Percentiles rank a stretch among this genome's conserved stretches.
Conservation (phyloP, 768 basidiomycete genomes). For the Lactifluus pinguis region DNA sequence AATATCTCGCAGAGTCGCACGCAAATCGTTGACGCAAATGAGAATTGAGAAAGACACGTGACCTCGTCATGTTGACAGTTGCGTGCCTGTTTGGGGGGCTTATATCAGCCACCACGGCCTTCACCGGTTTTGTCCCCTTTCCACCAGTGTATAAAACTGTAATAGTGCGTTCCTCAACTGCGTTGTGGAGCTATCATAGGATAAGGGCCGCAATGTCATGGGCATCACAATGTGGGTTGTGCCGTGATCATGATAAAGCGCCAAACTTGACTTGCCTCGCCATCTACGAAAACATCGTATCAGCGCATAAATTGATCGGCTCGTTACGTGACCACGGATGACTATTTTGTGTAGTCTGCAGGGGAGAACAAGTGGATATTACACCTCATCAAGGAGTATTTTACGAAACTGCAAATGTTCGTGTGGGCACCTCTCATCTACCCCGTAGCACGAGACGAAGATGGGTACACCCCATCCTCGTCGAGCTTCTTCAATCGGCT, state of each 20-base stretch:
- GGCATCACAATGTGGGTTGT: too few relatives aligned
- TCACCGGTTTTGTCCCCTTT: too few relatives aligned
- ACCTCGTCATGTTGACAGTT: too few relatives aligned
- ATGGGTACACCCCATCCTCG: not conserved
- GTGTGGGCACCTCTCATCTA: conserved; percentile 14
- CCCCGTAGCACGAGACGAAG: not conserved
- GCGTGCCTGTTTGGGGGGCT: too few relatives aligned
- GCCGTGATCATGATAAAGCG: conserved; percentile 2
- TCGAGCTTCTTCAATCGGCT: conserved; percentile 16
- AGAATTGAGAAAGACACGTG: too few relatives aligned
- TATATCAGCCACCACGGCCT: too few relatives aligned
- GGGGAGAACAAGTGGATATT: conserved; percentile 17
- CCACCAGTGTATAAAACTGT: too few relatives aligned
- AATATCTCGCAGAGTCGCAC: too few relatives aligned
- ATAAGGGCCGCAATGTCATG: too few relatives aligned
- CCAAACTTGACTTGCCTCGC: conserved; percentile 11
- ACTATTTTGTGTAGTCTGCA: not conserved
- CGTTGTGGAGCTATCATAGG: too few relatives aligned
- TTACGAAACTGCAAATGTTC: conserved; percentile 12
- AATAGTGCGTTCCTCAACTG: too few relatives aligned
- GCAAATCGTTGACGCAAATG: too few relatives aligned
- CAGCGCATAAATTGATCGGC: not conserved
- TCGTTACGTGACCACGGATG: not conserved
- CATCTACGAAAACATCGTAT: conserved; percentile 14
- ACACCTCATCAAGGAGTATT: conserved; percentile 5